Evolutionary conservation across 2,329 filamentous ascomycete species (phyloP).

Genomic region (Westerdykella sp.): DNA sequence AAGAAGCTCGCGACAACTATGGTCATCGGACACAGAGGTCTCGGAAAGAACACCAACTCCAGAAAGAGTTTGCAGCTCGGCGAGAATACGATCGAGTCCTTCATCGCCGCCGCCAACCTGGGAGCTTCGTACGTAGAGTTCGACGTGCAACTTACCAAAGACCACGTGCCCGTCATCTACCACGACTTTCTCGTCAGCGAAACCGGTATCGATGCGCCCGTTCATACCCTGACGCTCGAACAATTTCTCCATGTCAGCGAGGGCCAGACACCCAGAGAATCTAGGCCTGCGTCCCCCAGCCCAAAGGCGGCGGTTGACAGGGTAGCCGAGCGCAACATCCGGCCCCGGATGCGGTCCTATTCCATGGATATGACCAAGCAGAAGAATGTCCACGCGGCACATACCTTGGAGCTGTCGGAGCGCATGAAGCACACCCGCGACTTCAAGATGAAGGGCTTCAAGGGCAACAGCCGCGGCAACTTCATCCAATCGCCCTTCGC

Average conservation of each 20-base stretch:
- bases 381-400: conserved; percentile 36
- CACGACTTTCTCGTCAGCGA: conserved; percentile 98
- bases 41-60: conserved; percentile 83
- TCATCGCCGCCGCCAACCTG: conserved; percentile 90
- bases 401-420: conserved; percentile 58
- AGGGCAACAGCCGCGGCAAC: conserved; percentile 86
- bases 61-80: conserved; percentile 87
- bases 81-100: conserved; percentile 92
- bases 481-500: conserved; percentile 96
- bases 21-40: conserved; percentile 63
- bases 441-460: conserved; percentile 91
- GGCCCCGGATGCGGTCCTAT: conserved; percentile 49
- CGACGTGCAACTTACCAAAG: conserved; percentile 97
- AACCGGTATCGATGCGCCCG: conserved; percentile 92
- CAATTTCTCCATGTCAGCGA: conserved; percentile 88
- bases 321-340: neutral
- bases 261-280: conserved; percentile 43
- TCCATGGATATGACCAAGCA: conserved; percentile 50
- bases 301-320: neutral
- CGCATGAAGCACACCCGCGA: conserved; percentile 96
- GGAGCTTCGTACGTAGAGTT: conserved; percentile 70
- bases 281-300: conserved; percentile 44
- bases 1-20: conserved; percentile 85
- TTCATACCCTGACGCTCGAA: conserved; percentile 89
- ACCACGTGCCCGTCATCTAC: conserved; percentile 96